Base-by-base conservation (phyloP, 179 eudicot species). In the Pouteria campechiana region DNA sequence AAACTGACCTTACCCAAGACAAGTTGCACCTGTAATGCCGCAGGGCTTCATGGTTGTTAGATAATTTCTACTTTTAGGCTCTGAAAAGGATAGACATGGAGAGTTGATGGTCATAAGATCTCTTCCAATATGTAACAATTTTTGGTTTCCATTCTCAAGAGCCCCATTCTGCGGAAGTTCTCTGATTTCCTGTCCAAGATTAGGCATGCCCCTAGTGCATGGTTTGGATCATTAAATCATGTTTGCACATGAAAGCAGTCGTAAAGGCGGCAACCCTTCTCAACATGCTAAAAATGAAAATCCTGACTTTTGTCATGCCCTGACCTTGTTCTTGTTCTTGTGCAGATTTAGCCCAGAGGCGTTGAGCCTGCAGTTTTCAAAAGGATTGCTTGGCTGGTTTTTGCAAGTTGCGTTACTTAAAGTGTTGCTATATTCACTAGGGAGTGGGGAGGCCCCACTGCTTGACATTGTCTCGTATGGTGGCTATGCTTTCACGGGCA, bases 271-370 rank as follows among this genome's bases (percentile, higher is more conserved):
- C 19, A 10, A 25, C 17, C 3, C n/a, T 17, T 15, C 15, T 37
- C 32, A 2, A 17, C 20, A 21, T 28, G 3, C n/a, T n/a, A n/a
- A n/a, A n/a, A n/a, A n/a, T n/a, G n/a, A n/a, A n/a, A n/a, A n/a
- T n/a, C 10, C 17, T 25, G 15, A 15, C 47, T 25, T 2, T 3
- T 25, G 32, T 12, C 10, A 12, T 25, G n/a, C 6, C n/a, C 25
- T 37, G 10, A 40, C 9, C 23, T 35, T 30, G 17, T 25, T 35
- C 36, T 23, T 31, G 18, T 25, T 35, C 23, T 20, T n/a, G 39
- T 42, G 18, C 75, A 80, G 83, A 61, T 80, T 80, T 50, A 76
- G 69, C 70, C 78, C 89, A 5, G 83, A 80, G 54, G 75, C 75
- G 45, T 63, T 76, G 25, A 73, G 68, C 51, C 73, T 77, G 81